These are phyloP conservation scores for Globisporangium uncinulatum DNA, from an alignment of 352 stramenopile species.

Conservation along the genomic window DNA sequence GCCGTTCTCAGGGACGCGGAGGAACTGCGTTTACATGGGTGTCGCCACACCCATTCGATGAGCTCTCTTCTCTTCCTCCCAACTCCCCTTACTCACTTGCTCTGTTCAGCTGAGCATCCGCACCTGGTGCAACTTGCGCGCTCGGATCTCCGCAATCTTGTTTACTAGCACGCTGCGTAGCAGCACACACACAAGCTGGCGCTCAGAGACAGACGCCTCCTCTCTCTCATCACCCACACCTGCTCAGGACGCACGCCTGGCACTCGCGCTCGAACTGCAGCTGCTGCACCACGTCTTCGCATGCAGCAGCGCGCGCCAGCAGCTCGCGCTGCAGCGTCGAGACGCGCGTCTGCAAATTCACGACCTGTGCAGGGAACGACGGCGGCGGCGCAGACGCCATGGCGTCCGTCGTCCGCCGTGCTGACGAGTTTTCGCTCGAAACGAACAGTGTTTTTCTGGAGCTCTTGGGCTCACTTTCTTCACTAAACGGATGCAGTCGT, in stretches of 20 bases:
- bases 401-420: no score
- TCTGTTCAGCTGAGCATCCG: constrained; percentile 1
- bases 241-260: constrained; percentile 23
- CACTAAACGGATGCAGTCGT: no score
- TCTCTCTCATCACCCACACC: no score
- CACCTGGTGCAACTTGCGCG: constrained; percentile 37
- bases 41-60: not conserved
- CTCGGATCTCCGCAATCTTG: constrained; percentile 41
- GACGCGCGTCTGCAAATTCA: constrained; percentile 26
- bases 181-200: not conserved
- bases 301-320: constrained; percentile 24
- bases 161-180: constrained; percentile 30
- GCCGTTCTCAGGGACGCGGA: constrained; percentile 22
- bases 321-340: constrained; percentile 29
- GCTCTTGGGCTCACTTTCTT: no score
- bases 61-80: not conserved
- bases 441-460: no score
- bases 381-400: no score
- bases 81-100: no score
- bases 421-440: no score
- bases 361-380: no score
- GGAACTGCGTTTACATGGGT: constrained; percentile 17
- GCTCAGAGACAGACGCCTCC: not conserved
- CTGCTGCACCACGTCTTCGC: constrained; percentile 28
- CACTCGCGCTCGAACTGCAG: constrained; percentile 31